phyloP scores from a whole-genome alignment of 1,284 basidiomycete species.

The Rhodotorula sp. region DNA sequence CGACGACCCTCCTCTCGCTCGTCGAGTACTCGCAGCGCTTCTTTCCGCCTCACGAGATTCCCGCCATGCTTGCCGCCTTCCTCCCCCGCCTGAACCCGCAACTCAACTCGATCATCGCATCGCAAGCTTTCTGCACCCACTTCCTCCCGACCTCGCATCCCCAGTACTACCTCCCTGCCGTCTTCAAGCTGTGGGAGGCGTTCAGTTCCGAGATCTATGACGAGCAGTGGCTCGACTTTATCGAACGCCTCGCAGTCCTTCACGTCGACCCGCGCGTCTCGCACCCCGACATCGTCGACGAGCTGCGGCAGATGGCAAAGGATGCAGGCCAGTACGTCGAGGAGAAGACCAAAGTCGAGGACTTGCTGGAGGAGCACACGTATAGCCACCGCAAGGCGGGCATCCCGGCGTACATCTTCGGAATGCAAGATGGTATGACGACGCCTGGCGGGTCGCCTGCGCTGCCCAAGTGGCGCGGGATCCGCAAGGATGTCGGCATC shows the following conservation, averaged over 20 bases:
- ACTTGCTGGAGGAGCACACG: constrained; percentile 15
- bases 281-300: constrained; percentile 52
- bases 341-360: constrained; percentile 27
- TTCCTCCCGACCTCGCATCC: constrained; percentile 71
- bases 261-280: constrained; percentile 66
- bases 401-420: constrained; percentile 14
- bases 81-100: constrained; percentile 57
- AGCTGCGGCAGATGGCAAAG: constrained; percentile 27
- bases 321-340: constrained; percentile 31
- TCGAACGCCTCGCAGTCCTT: constrained; percentile 71
- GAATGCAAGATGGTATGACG: constrained; percentile 20
- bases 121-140: constrained; percentile 76
- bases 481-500: constrained; percentile 76
- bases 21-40: constrained; percentile 79
- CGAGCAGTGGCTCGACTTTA: constrained; percentile 78
- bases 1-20: constrained; percentile 81
- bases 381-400: constrained; percentile 14
- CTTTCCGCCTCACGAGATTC: constrained; percentile 83
- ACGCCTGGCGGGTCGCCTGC: constrained; percentile 24
- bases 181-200: constrained; percentile 81
- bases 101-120: constrained; percentile 66
- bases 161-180: constrained; percentile 65
- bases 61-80: constrained; percentile 82
- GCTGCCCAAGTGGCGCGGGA: constrained; percentile 43
- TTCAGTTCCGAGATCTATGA: constrained; percentile 72